phyloP scores from a whole-genome alignment of 106 monocot genomes.

The Dendrobium nobile region DNA sequence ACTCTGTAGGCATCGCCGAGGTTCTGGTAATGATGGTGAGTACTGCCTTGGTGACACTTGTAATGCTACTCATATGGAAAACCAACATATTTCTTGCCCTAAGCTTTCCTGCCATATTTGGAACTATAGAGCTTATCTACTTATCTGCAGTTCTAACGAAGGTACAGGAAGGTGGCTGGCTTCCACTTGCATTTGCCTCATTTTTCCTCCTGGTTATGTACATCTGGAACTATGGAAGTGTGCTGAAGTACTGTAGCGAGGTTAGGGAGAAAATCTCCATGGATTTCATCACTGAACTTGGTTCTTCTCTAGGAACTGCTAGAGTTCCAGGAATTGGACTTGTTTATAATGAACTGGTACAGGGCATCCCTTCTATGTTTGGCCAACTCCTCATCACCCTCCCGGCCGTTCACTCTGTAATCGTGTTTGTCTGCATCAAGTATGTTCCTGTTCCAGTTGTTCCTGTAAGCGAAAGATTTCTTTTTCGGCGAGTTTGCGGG shows the following conservation, averaged over 20 bases:
- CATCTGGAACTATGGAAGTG: constrained; percentile 85
- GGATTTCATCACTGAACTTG: constrained; percentile 66
- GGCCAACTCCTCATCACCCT: constrained; percentile 63
- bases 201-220: constrained; percentile 70
- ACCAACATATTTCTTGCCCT: constrained; percentile 60
- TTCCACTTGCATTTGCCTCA: constrained; percentile 68
- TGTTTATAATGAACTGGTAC: constrained; percentile 74
- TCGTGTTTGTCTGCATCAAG: constrained; percentile 86
- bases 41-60: constrained; percentile 67
- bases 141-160: constrained; percentile 66
- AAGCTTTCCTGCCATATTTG: constrained; percentile 63
- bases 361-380: constrained; percentile 73
- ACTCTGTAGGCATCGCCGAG: constrained; percentile 68
- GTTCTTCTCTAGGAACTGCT: constrained; percentile 58
- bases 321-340: constrained; percentile 80
- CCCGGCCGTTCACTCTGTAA: constrained; percentile 71
- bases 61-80: constrained; percentile 94
- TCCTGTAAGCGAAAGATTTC: constrained; percentile 67
- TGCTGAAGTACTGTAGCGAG: constrained; percentile 72
- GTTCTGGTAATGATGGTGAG: constrained; percentile 85
- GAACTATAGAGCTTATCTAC: constrained; percentile 59
- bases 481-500: constrained; percentile 68
- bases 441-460: constrained; percentile 75
- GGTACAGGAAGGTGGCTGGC: constrained; percentile 72
- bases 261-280: constrained; percentile 75